Evolutionary conservation across 2,329 filamentous ascomycete species (phyloP).

Genomic region (Sclerotinia sclerotiorum): DNA sequence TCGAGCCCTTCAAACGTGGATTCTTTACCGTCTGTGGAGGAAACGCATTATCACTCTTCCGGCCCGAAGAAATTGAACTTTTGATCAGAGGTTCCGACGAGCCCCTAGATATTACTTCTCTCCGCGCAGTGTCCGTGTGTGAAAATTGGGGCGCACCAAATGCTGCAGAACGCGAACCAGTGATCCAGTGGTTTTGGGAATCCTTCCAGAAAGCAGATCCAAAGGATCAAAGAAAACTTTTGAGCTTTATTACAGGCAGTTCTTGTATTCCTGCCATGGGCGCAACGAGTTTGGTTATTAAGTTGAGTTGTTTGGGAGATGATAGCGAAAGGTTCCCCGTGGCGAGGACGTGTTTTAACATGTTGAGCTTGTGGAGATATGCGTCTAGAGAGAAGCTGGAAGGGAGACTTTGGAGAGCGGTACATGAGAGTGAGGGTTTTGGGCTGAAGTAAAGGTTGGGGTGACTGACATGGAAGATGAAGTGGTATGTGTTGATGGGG

Average conservation of each 20-base stretch:
- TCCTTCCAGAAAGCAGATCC: slow-evolving; percentile 67
- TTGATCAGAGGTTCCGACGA: slow-evolving; percentile 84
- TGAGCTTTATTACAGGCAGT: slow-evolving; percentile 86
- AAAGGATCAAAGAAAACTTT: slow-evolving; percentile 70
- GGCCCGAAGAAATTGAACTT: slow-evolving; percentile 88
- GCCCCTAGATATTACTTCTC: slow-evolving; percentile 70
- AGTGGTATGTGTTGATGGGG: not conserved
- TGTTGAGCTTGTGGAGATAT: slow-evolving; percentile 75
- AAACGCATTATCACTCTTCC: slow-evolving; percentile 82
- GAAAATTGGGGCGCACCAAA: slow-evolving; percentile 70
- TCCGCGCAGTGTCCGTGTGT: slow-evolving; percentile 76
- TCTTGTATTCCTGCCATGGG: slow-evolving; percentile 90
- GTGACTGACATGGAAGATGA: not conserved
- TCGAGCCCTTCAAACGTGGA: slow-evolving; percentile 89
- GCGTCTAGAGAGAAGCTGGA: slow-evolving; percentile 65
- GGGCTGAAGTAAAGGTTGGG: slow-evolving; percentile 64
- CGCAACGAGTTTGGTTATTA: slow-evolving; percentile 74
- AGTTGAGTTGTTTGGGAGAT: slow-evolving; percentile 72
- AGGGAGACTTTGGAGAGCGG: slow-evolving; percentile 75
- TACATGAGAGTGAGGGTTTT: slow-evolving; percentile 90
- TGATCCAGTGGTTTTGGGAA: slow-evolving; percentile 86
- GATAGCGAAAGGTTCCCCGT: slow-evolving; percentile 76
- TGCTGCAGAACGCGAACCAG: slow-evolving; percentile 60
- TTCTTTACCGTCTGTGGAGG: slow-evolving; percentile 92
- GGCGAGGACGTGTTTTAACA: slow-evolving; percentile 89